A percentile compares a stretch with the other conserved stretches of the same genome.
These are phyloP conservation scores for Selaginella tamariscina DNA, from an alignment of 75 land plant genomes.

Conservation along the genomic window DNA sequence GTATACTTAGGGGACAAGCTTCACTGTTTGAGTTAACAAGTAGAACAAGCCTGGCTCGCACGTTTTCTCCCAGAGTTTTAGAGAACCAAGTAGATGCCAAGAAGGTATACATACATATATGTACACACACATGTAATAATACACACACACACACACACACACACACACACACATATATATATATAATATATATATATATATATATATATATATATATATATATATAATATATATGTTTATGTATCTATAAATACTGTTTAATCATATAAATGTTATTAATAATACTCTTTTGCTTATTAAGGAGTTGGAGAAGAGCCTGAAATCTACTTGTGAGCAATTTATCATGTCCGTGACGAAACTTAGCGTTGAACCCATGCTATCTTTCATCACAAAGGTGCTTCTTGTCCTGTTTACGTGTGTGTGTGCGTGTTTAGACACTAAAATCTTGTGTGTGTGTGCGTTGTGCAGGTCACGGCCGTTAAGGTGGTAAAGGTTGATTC, in stretches of 20 bases:
- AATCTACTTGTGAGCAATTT: slow-evolving; percentile 92
- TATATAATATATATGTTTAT: slow-evolving; percentile 5
- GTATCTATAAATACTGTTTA: neutral
- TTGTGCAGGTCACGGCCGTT: slow-evolving; percentile 65
- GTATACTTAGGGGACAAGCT: slow-evolving; percentile 86
- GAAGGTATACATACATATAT: too few species aligned
- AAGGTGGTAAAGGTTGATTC: slow-evolving; percentile 51
- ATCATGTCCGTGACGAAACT: slow-evolving; percentile 92
- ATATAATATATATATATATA: neutral
- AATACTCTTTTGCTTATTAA: too few species aligned
- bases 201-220: neutral
- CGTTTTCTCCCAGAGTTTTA: slow-evolving; percentile 84
- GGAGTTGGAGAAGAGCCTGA: slow-evolving; percentile 87
- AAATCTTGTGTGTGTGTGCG: neutral
- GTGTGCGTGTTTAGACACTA: too few species aligned
- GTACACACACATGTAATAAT: too few species aligned
- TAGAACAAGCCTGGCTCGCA: slow-evolving; percentile 74
- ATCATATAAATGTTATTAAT: too few species aligned
- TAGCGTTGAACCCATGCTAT: slow-evolving; percentile 94
- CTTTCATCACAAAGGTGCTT: slow-evolving; percentile 90
- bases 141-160: too few species aligned
- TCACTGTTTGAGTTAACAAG: slow-evolving; percentile 85
- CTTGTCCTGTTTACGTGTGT: neutral
- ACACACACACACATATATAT: too few species aligned
- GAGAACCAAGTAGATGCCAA: slow-evolving; percentile 97